phyloP scores from a whole-genome alignment of 352 stramenopile genomes.

The Aphanomyces euteiches region DNA sequence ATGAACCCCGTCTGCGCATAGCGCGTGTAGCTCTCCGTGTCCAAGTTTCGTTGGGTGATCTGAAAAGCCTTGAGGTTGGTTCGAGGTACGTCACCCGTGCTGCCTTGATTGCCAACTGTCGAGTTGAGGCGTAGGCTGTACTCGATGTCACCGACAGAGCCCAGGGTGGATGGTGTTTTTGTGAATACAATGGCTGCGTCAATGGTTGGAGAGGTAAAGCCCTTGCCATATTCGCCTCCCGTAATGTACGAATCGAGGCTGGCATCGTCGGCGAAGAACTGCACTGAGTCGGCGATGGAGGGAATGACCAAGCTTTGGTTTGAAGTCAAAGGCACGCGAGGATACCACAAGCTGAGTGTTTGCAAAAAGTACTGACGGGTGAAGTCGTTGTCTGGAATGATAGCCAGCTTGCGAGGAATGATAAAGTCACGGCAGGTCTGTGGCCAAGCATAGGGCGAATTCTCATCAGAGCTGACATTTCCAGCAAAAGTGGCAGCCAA shows the following conservation, averaged over 20 bases:
- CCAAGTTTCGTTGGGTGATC: conserved; percentile 33
- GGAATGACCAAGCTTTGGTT: conserved; percentile 33
- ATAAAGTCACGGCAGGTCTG: conserved; percentile 41
- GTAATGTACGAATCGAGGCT: conserved; percentile 40
- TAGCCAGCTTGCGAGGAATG: conserved; percentile 53
- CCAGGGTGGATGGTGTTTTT: conserved; percentile 34
- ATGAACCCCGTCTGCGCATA: conserved; percentile 43
- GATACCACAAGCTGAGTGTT: conserved; percentile 60
- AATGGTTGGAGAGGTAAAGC: conserved; percentile 34
- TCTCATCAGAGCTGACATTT: conserved; percentile 38
- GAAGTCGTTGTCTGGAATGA: conserved; percentile 53
- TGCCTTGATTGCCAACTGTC: conserved; percentile 37
- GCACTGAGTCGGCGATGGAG: conserved; percentile 40
- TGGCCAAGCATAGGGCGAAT: conserved; percentile 41
- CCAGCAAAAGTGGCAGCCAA: conserved; percentile 36
- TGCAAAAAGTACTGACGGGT: conserved; percentile 60
- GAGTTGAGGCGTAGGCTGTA: conserved; percentile 51
- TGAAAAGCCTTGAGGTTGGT: conserved; percentile 30
- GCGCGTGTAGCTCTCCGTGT: conserved; percentile 33
- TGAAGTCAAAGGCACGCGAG: conserved; percentile 36
- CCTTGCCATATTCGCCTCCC: conserved; percentile 36
- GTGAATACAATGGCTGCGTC: conserved; percentile 49
- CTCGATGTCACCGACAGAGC: conserved; percentile 41
- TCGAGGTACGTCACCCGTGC: conserved; percentile 35
- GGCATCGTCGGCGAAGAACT: conserved; percentile 37